Conservation (phyloP, 1,284 basidiomycete genomes). For the Moesziomyces sp. region DNA sequence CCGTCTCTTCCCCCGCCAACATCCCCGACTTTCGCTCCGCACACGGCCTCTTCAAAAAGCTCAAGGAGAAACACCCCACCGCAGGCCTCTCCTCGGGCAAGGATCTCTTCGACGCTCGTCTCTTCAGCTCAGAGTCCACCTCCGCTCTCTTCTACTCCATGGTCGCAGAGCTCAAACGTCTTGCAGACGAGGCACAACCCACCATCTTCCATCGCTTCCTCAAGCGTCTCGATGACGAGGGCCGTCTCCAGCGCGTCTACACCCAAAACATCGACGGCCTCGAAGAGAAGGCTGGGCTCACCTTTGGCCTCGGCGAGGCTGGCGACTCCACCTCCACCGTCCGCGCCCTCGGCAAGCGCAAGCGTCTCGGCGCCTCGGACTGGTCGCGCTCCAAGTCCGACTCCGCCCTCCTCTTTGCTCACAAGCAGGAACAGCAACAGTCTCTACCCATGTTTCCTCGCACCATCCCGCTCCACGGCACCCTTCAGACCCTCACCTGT, state of each 20-base stretch:
- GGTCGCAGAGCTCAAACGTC: slow-evolving; percentile 85
- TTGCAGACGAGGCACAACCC: slow-evolving; percentile 82
- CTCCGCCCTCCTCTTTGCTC: slow-evolving; percentile 51
- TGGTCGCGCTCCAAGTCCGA: slow-evolving; percentile 55
- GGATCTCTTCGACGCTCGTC: slow-evolving; percentile 89
- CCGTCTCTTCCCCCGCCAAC: slow-evolving; percentile 78
- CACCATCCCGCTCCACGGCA: slow-evolving; percentile 90
- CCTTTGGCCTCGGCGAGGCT: slow-evolving; percentile 69
- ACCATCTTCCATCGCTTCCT: slow-evolving; percentile 89
- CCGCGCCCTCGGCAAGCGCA: slow-evolving; percentile 53
- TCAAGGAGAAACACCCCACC: slow-evolving; percentile 80
- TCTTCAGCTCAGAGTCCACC: slow-evolving; percentile 80
- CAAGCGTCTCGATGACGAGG: slow-evolving; percentile 82
- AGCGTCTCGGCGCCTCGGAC: slow-evolving; percentile 24
- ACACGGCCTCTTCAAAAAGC: slow-evolving; percentile 81
- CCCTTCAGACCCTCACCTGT: slow-evolving; percentile 82
- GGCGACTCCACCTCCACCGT: slow-evolving; percentile 50
- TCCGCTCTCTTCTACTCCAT: slow-evolving; percentile 88
- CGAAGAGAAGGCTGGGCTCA: slow-evolving; percentile 79
- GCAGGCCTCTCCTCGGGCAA: slow-evolving; percentile 79
- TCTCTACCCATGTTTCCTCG: slow-evolving; percentile 72
- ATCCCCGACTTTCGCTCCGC: slow-evolving; percentile 92
- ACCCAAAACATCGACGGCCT: slow-evolving; percentile 96
- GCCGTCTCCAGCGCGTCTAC: slow-evolving; percentile 86
- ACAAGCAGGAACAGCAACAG: slow-evolving; percentile 64